Base-by-base conservation (phyloP, 768 basidiomycete genomes). In the Hygrophorus russula region DNA sequence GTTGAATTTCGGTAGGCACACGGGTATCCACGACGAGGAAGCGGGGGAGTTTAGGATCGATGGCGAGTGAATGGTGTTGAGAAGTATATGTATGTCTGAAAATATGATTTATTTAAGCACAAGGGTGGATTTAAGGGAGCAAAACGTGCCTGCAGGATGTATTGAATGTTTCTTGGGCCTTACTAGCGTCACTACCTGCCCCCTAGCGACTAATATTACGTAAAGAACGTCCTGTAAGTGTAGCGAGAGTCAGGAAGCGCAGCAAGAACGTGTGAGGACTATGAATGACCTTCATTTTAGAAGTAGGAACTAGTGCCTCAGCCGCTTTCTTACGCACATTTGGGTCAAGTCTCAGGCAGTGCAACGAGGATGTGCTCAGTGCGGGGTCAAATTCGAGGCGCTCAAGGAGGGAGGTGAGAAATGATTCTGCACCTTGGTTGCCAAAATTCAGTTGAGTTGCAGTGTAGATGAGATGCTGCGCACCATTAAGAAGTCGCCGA, bases 1-100 rank as follows among this genome's bases (percentile, higher is more conserved):
- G 55, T 97, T 90, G 68, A 88, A 98, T 59, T 91, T 92, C 0
- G 96, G 94, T 2, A 99, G 73, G 58, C 96, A 98, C 37, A 99
- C 75, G 2, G 96, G 96, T 6, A 98, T 74, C 90, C 92, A 99
- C 5, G 84, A 83, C 11, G 92, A 85, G 5, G 90, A 69, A 5
- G 81, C 82, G 7, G 81, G 79, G 2, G 81, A 84, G 56, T 80
- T 84, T 46, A 70, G 67, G 50, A 85, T 78, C 1, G 89, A 83
- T 0, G 89, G 85, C 0, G 87, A 75, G 45, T 85, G 76, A 6
- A 97, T 75, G 2, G 92, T 94, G 56, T 94, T 97, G 42, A 98
- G 70, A 24, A 97, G 73, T 39, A 96, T 80, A 56, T 96, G 92
- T 14, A 99, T 77, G 56, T 98, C 96, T 80, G 56, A 14, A 27